Percentiles rank a stretch among this genome's conserved stretches.
Evolutionary conservation across 1,284 basidiomycete species (phyloP).

Genomic region (Melampsora abietis-canadensis): DNA sequence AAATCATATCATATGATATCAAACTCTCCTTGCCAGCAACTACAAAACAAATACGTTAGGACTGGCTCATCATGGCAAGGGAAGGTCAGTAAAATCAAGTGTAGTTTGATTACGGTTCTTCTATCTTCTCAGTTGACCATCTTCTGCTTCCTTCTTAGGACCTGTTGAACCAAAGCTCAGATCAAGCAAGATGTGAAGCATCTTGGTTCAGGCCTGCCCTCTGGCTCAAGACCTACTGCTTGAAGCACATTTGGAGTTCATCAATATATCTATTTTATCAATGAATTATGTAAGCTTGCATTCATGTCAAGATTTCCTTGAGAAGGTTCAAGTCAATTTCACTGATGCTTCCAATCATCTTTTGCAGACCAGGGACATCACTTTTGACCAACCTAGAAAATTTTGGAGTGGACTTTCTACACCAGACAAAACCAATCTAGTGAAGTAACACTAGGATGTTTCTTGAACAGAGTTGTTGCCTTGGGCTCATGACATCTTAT

Average conservation of each 20-base stretch:
- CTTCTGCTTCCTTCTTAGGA: too few species aligned
- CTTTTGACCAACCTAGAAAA: conserved; percentile 84
- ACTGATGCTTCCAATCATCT: background rate
- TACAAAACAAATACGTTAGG: too few species aligned
- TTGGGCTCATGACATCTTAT: background rate
- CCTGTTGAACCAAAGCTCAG: too few species aligned
- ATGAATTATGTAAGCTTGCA: conserved; percentile 11
- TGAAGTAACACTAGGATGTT: background rate
- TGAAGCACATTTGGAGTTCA: conserved; percentile 20
- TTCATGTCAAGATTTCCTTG: conserved; percentile 17
- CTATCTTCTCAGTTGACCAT: too few species aligned
- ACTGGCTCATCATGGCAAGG: too few species aligned
- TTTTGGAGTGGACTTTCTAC: conserved; percentile 75
- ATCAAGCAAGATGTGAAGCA: too few species aligned
- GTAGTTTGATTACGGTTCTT: too few species aligned
- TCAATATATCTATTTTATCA: conserved; percentile 23
- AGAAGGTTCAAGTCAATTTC: conserved; percentile 4
- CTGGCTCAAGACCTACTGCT: too few species aligned
- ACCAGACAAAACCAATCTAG: conserved; percentile 60
- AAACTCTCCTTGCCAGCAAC: too few species aligned
- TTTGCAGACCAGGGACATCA: conserved; percentile 56
- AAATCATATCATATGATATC: too few species aligned
- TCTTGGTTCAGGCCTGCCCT: too few species aligned
- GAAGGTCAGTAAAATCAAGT: too few species aligned
- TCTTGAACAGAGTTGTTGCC: background rate